phyloP scores from a whole-genome alignment of 1,284 basidiomycete species.

The Sporisorium iseilematis-ciliati region DNA sequence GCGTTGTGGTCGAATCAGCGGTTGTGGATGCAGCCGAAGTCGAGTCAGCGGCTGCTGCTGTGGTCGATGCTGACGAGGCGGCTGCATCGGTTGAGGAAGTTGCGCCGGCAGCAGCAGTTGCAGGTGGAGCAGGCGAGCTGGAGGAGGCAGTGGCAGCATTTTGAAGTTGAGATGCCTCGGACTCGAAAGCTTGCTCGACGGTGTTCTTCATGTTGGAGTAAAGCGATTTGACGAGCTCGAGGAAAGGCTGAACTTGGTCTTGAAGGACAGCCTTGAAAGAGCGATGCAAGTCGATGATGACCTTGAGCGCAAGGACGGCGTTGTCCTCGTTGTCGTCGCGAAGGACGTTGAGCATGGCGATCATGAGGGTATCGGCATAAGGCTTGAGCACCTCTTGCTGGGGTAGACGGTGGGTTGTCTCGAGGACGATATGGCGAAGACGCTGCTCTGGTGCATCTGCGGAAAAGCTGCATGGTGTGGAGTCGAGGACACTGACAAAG shows the following conservation, averaged over 20 bases:
- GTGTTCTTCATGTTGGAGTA: conserved; percentile 82
- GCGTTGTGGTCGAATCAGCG: conserved; percentile 8
- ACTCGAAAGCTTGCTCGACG: conserved; percentile 79
- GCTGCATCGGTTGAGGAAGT: conserved; percentile 7
- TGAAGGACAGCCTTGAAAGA: conserved; percentile 75
- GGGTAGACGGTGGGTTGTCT: conserved; percentile 82
- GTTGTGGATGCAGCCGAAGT: conserved; percentile 9
- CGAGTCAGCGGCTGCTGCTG: conserved; percentile 17
- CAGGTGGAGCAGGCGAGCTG: conserved; percentile 17
- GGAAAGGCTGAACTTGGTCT: conserved; percentile 83
- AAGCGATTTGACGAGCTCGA: conserved; percentile 80
- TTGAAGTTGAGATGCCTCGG: conserved; percentile 48
- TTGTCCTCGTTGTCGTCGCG: conserved; percentile 97
- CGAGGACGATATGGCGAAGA: conserved; percentile 74
- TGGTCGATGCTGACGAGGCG: conserved; percentile 6
- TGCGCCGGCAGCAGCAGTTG: conserved; percentile 11
- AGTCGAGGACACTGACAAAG: conserved; percentile 81
- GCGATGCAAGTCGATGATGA: conserved; percentile 80
- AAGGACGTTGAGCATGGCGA: conserved; percentile 81
- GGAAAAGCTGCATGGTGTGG: conserved; percentile 80
- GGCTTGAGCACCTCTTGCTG: conserved; percentile 82
- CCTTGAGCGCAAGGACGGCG: conserved; percentile 90
- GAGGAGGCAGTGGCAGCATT: conserved; percentile 4
- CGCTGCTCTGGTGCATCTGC: conserved; percentile 83
- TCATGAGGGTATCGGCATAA: conserved; percentile 80